These are phyloP conservation scores for Fusarium anguioides DNA, from an alignment of 2,329 filamentous ascomycete species.

Conservation along the genomic window DNA sequence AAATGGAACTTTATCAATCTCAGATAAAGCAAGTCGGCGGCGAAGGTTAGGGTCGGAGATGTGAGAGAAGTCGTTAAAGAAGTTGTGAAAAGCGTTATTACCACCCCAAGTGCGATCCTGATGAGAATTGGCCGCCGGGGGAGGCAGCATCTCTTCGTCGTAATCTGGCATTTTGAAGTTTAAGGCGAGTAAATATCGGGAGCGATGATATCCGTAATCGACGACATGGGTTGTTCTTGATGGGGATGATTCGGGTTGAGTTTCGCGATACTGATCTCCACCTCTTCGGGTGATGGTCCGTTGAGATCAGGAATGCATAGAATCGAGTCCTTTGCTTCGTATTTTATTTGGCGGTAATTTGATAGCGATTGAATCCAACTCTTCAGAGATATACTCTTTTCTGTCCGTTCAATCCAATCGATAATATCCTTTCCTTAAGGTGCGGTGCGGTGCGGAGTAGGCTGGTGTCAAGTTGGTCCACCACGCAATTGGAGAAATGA, in stretches of 20 bases:
- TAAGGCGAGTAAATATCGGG: constrained; percentile 41
- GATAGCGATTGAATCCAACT: not conserved
- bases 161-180: constrained; percentile 46
- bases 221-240: constrained; percentile 44
- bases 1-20: constrained; percentile 83
- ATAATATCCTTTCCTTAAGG: constrained; percentile 12
- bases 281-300: constrained; percentile 25
- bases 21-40: constrained; percentile 78
- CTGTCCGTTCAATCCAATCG: not conserved
- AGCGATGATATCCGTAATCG: constrained; percentile 37
- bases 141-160: constrained; percentile 55
- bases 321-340: no score
- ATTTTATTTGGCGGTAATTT: not conserved
- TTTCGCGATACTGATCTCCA: constrained; percentile 34
- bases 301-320: constrained; percentile 22
- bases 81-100: constrained; percentile 79
- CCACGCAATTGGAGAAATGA: not conserved
- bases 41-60: constrained; percentile 80
- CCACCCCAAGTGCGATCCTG: constrained; percentile 65
- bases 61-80: constrained; percentile 75
- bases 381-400: not conserved
- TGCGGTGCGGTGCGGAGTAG: not conserved
- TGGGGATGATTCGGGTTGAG: constrained; percentile 21
- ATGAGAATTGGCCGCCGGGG: constrained; percentile 51
- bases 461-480: constrained; percentile 1